Evolutionary conservation across 352 stramenopile species (phyloP).

Genomic region (Phytophthora foliorum): DNA sequence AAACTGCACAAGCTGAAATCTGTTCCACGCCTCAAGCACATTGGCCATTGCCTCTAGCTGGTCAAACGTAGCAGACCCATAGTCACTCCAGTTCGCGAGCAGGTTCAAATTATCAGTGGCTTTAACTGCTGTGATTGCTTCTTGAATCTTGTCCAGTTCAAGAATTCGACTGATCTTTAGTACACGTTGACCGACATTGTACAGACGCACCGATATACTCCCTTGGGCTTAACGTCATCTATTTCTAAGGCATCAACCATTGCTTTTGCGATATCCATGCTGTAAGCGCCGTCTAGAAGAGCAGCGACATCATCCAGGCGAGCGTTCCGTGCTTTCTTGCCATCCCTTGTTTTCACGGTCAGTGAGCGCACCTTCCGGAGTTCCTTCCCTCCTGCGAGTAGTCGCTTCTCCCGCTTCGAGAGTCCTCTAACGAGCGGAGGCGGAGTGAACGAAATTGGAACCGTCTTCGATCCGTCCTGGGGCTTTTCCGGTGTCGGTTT

Average conservation of each 20-base stretch:
- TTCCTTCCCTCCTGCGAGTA: not conserved
- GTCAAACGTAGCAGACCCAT: constrained; percentile 5
- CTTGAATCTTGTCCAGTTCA: constrained; percentile 3
- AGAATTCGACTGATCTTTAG: constrained; percentile 1
- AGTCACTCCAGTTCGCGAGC: too few species aligned
- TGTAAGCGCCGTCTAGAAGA: constrained; percentile 1
- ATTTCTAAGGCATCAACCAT: not conserved
- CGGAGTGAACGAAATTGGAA: not conserved
- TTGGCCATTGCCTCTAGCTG: constrained; percentile 5
- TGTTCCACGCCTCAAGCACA: not conserved
- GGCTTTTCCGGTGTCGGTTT: not conserved
- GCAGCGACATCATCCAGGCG: constrained; percentile 4
- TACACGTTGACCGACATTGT: constrained; percentile 4
- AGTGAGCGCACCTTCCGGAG: not conserved
- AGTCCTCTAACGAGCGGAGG: not conserved
- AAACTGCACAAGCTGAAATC: constrained; percentile 4
- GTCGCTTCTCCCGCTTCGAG: not conserved
- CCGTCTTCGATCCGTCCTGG: not conserved
- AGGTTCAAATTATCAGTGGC: not conserved
- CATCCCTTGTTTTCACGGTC: not conserved
- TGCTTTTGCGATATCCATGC: constrained; percentile 3
- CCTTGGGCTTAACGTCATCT: not conserved
- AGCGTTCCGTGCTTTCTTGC: not conserved
- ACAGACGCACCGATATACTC: not conserved
- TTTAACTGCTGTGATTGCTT: not conserved